These are phyloP conservation scores for Solanum infundibuliforme DNA, from an alignment of 257 asterid species.

Conservation along the genomic window DNA sequence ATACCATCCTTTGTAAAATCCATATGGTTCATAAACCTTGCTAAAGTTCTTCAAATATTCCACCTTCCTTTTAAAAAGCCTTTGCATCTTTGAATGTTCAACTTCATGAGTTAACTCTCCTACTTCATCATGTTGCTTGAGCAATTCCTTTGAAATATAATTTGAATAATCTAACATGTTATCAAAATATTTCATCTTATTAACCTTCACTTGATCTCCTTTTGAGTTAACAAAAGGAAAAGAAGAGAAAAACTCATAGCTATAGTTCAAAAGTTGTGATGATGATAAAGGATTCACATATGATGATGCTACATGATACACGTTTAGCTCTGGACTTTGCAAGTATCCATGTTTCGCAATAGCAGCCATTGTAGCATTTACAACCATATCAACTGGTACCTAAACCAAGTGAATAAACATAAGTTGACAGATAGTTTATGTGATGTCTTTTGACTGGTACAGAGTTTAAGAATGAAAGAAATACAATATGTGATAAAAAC, in stretches of 20 bases:
- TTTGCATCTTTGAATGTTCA: background rate
- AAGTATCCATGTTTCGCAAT: slow-evolving; percentile 22
- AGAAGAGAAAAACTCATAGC: slow-evolving; percentile 12
- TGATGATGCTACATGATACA: background rate
- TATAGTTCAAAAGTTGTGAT: slow-evolving; percentile 8
- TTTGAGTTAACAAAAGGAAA: background rate
- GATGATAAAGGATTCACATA: background rate
- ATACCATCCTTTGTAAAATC: background rate
- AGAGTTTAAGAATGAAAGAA: background rate
- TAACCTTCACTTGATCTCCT: background rate
- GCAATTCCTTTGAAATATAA: background rate
- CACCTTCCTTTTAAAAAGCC: background rate
- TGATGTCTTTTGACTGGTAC: background rate
- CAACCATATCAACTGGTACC: slow-evolving; percentile 36
- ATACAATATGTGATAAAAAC: background rate
- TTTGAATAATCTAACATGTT: background rate
- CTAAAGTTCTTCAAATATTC: background rate
- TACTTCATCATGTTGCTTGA: background rate
- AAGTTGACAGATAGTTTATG: background rate
- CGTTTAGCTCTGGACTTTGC: background rate
- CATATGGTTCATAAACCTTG: background rate
- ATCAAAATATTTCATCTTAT: background rate
- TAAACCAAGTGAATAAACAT: background rate
- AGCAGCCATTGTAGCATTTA: slow-evolving; percentile 28
- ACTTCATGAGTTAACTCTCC: background rate